Evolutionary conservation across 2,329 filamentous ascomycete genomes (phyloP).

Genomic region (Orbilia javanica): DNA sequence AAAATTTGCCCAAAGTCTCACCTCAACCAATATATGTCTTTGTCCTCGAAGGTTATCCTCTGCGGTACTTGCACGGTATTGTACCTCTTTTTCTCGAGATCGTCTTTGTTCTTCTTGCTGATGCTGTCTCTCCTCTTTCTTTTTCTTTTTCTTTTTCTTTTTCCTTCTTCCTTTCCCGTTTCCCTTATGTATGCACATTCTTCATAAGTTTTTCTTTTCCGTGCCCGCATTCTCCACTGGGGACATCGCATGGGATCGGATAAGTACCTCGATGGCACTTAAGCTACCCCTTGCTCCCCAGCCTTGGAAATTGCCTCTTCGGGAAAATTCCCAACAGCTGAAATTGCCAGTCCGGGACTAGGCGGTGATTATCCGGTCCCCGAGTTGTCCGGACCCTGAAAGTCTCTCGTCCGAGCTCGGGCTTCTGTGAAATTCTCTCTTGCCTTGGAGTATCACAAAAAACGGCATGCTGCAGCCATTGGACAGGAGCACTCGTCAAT

Average conservation of each 20-base stretch:
- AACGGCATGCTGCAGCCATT: slow-evolving; percentile 53
- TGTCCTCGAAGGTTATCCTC: background rate
- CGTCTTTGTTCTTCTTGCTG: too few species aligned
- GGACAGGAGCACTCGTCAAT: slow-evolving; percentile 36
- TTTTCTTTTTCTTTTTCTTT: slow-evolving; percentile 5
- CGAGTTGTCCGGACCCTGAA: slow-evolving; percentile 53
- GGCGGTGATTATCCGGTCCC: slow-evolving; percentile 32
- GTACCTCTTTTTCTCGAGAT: too few species aligned
- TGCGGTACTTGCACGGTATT: background rate
- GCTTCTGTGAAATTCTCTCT: slow-evolving; percentile 12
- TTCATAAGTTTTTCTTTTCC: background rate
- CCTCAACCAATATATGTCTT: slow-evolving; percentile 7
- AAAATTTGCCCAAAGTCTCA: slow-evolving; percentile 23
- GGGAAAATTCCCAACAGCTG: background rate
- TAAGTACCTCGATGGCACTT: background rate
- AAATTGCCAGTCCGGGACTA: slow-evolving; percentile 23
- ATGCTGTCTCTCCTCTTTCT: background rate
- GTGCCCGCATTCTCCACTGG: background rate
- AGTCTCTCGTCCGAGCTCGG: slow-evolving; percentile 58
- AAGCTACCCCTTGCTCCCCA: background rate
- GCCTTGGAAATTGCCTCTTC: slow-evolving; percentile 8
- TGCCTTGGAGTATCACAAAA: slow-evolving; percentile 1
- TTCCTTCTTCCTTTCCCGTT: background rate
- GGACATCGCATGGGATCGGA: slow-evolving; percentile 11
- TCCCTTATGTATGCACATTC: background rate